These are phyloP conservation scores for Microsporum ferrugineum DNA, from an alignment of 2,329 filamentous ascomycete genomes.

Conservation along the genomic window DNA sequence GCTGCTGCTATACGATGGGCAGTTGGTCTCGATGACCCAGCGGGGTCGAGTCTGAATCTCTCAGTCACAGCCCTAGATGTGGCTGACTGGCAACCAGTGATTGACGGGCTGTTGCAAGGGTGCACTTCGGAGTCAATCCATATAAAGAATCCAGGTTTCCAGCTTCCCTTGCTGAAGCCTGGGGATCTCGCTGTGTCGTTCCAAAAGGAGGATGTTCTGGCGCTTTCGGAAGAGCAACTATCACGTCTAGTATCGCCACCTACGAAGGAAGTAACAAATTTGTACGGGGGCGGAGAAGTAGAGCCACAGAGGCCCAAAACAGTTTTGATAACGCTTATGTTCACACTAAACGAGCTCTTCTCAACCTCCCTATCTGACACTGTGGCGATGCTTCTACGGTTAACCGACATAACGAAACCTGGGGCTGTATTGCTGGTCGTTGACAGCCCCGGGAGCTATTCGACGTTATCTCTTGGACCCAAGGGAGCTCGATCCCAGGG, in stretches of 20 bases:
- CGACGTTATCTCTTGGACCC: conserved; percentile 58
- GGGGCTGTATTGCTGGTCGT: conserved; percentile 70
- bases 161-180: conserved; percentile 20
- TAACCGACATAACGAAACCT: conserved; percentile 48
- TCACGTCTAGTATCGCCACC: conserved; percentile 23
- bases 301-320: conserved; percentile 16
- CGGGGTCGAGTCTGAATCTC: conserved; percentile 14
- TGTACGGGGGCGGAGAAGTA: neutral
- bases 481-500: neutral
- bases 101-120: conserved; percentile 45
- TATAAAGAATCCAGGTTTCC: conserved; percentile 19
- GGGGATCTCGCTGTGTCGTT: conserved; percentile 30
- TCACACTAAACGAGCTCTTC: conserved; percentile 94
- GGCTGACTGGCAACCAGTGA: conserved; percentile 61
- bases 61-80: conserved; percentile 63
- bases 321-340: conserved; percentile 67
- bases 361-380: conserved; percentile 62
- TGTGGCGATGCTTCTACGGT: conserved; percentile 59
- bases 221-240: conserved; percentile 28
- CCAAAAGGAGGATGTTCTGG: conserved; percentile 42
- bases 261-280: neutral
- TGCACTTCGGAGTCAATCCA: conserved; percentile 36
- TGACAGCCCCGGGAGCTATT: conserved; percentile 89
- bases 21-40: neutral
- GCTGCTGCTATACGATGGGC: conserved; percentile 39